Evolutionary conservation across 1,284 basidiomycete species (phyloP).

Genomic region (Trichosporon inkin): DNA sequence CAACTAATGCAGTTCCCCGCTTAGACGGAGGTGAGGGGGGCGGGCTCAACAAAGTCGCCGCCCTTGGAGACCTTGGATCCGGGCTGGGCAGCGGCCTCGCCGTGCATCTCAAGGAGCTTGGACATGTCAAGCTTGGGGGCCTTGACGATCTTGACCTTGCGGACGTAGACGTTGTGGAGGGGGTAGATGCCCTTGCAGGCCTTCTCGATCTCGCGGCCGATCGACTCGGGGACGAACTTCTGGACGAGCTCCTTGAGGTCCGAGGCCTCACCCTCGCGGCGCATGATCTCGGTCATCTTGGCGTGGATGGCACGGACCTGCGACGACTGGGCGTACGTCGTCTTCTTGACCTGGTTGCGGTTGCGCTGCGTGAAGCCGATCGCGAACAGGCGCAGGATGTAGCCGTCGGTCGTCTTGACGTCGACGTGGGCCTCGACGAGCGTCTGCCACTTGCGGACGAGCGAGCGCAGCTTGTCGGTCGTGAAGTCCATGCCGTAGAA

Average conservation of each 20-base stretch:
- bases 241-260: slow-evolving; percentile 97
- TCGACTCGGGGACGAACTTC: slow-evolving; percentile 99
- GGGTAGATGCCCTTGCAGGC: slow-evolving; percentile 57
- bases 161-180: slow-evolving; percentile 78
- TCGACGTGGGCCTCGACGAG: slow-evolving; percentile 99
- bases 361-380: slow-evolving; percentile 99
- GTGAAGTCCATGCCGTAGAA: slow-evolving; percentile 99
- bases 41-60: slow-evolving; percentile 51
- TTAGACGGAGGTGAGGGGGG: slow-evolving; percentile 51
- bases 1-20: slow-evolving; percentile 13
- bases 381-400: slow-evolving; percentile 97
- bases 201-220: slow-evolving; percentile 99
- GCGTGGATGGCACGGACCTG: slow-evolving; percentile 97
- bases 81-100: slow-evolving; percentile 74
- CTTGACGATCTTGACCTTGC: slow-evolving; percentile 96
- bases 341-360: slow-evolving; percentile 96
- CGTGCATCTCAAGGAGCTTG: slow-evolving; percentile 93
- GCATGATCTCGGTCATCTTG: slow-evolving; percentile 99
- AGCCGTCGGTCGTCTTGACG: slow-evolving; percentile 98
- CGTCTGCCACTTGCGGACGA: slow-evolving; percentile 99
- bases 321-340: slow-evolving; percentile 92
- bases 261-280: slow-evolving; percentile 87
- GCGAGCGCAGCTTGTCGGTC: slow-evolving; percentile 98
- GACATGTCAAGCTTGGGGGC: slow-evolving; percentile 93
- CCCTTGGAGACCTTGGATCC: slow-evolving; percentile 48